Evolutionary conservation across 805 yeast genomes (phyloP).

Genomic region (Cyberlindnera petersonii): DNA sequence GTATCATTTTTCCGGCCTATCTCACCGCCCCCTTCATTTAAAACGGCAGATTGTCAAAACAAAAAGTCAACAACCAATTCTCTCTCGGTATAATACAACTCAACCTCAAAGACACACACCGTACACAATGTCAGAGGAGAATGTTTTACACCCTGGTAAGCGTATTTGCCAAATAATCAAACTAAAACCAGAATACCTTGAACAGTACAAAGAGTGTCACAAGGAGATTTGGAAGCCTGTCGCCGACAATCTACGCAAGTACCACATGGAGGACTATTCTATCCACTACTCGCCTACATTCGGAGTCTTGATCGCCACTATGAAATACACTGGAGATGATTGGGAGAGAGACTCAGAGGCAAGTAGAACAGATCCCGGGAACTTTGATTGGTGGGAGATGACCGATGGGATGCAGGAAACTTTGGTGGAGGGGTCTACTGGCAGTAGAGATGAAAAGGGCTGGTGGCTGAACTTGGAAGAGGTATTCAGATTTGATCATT

Average conservation of each 20-base stretch:
- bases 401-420: constrained; percentile 39
- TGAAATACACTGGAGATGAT: constrained; percentile 38
- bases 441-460: constrained; percentile 35
- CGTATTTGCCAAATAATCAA: constrained; percentile 38
- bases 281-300: constrained; percentile 34
- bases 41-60: too few species aligned
- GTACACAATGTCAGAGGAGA: constrained; percentile 6
- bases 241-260: constrained; percentile 30
- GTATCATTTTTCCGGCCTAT: too few species aligned
- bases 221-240: constrained; percentile 31
- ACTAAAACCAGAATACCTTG: constrained; percentile 36
- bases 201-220: constrained; percentile 35
- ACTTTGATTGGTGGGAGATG: constrained; percentile 39
- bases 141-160: constrained; percentile 34
- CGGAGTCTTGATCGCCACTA: constrained; percentile 33
- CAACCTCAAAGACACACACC: too few species aligned
- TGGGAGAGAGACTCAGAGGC: constrained; percentile 34
- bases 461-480: constrained; percentile 39
- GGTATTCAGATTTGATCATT: constrained; percentile 36
- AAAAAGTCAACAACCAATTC: too few species aligned
- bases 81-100: too few species aligned
- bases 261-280: constrained; percentile 40
- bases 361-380: constrained; percentile 34
- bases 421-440: constrained; percentile 34
- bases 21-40: too few species aligned